phyloP scores from a whole-genome alignment of 129 eudicot species.

The Heracleum sosnowskyi region DNA sequence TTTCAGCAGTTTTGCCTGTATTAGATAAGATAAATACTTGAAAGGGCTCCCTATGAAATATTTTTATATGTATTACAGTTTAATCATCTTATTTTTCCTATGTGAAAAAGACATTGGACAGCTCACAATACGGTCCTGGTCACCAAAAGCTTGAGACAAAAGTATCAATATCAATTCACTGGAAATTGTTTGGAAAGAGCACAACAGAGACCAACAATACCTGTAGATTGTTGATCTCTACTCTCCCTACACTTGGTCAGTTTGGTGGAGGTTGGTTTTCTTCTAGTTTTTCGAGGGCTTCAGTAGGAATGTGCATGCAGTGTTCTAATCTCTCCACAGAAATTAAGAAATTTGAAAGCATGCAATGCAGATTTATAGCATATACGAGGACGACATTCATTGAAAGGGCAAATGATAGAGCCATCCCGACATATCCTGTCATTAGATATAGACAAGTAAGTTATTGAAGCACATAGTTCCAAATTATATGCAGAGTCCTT shows the following conservation, averaged over 20 bases:
- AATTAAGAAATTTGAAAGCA: slow-evolving; percentile 43
- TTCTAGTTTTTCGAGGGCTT: slow-evolving; percentile 52
- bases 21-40: too few species aligned
- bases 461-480: background rate
- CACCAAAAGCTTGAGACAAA: too few species aligned
- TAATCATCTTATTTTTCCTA: too few species aligned
- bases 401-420: slow-evolving; percentile 65
- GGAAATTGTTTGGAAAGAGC: background rate
- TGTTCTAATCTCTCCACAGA: slow-evolving; percentile 68
- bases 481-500: background rate
- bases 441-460: background rate
- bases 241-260: slow-evolving; percentile 60
- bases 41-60: too few species aligned
- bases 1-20: too few species aligned
- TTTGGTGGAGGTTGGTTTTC: slow-evolving; percentile 35
- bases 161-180: too few species aligned
- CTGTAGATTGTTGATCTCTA: slow-evolving; percentile 47
- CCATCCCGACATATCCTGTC: slow-evolving; percentile 69
- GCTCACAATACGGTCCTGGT: too few species aligned
- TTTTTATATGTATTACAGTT: too few species aligned
- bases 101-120: too few species aligned
- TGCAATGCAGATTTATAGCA: slow-evolving; percentile 39
- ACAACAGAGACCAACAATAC: slow-evolving; percentile 17
- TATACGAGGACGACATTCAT: slow-evolving; percentile 35
- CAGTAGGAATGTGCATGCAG: slow-evolving; percentile 63